Base-by-base conservation (phyloP, 352 stramenopile genomes). In the Globisporangium apiculatum region DNA sequence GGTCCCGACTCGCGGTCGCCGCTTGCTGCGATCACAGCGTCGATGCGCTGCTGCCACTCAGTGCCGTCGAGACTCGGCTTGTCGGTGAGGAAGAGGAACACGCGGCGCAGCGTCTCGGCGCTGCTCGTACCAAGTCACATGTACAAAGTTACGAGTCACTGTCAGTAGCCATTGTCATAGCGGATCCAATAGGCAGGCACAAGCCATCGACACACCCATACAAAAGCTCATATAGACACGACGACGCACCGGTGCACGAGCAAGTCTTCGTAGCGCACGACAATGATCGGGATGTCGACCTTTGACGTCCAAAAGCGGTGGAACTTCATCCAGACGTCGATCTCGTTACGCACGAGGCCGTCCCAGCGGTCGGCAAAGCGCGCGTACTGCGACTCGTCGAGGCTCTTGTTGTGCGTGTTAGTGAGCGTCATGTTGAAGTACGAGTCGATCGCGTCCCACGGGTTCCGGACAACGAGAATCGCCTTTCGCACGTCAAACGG, bases 401-500 rank as follows among this genome's bases (percentile, higher is more conserved):
- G 52, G 43, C 87, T 97, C 72, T 94, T 89, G 66, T 95, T 94
- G 76, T 98, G 91, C 51, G 88, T 93, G 66, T 97, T 97, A 15
- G 91, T 98, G 53, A 98, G 73, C 51, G 86, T 96, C 79, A 99
- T 95, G 74, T 99, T 99, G 68, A 98, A 99, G 75, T 99, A 99
- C 51, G 95, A 99, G 61, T 99, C 95, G 70, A 99, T 99, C 31
- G 95, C 91, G 84, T 99, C 97, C 81, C 96, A 99, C 1, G 96
- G 97, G 70, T 99, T 99, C 48, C 97, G 84, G 58, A 95, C 83
- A 8, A 95, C 83, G 12, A 95, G 68, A 57, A 95, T 92, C n/a
- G 82, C 79, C 53, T 93, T 93, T 55, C 90, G 71, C 42, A 74
- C 72, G 43, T 63, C 74, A 65, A 90, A 89, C 17, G 65, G 66